Base-by-base conservation (phyloP, 176 grass and related monocot genomes). In the Puya raimondii region DNA sequence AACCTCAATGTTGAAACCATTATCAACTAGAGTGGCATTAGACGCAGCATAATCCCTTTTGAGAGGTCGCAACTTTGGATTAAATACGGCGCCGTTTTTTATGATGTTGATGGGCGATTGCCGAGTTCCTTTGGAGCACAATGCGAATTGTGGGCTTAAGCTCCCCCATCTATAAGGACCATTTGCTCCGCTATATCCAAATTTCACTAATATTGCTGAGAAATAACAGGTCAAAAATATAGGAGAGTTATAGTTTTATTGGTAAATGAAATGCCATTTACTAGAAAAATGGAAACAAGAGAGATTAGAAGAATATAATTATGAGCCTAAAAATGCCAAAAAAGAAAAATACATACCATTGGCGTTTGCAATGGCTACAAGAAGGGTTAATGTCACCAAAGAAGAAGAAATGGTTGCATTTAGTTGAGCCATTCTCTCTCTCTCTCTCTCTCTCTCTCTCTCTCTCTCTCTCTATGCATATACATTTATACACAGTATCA, bases 41-140 rank as follows among this genome's bases (percentile, higher is more conserved):
- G 83, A 61, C 61, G 75, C 17, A 49, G 14, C 75, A 75, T 91
- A 91, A 80, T 88, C 61, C 83, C 71, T 91, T 70, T 80, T 64
- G 29, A 96, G 85, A 9, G 85, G 74, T 49, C 64, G 82, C 63
- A 96, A 78, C 18, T 75, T 77, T 12, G 75, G 80, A 48, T 81
- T 72, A 42, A 64, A 74, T 3, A 84, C 69, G 0, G 59, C 74
- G 61, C 56, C 48, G 57, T 74, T 79, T 21, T 26, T 88, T 57
- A 81, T 76, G 53, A 96, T 91, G 58, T 88, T 71, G 16, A 96
- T 78, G 47, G 91, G 91, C 59, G 91, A 96, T 57, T 91, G 91
- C 17, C 80, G 71, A 7, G 65, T 75, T 58, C 88, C 88, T 76
- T 91, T 84, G 48, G 91, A 88, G 70, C 88, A 96, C 70, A 82